Evolutionary conservation across 2,329 filamentous ascomycete species (phyloP).

Genomic region (Xylaria digitata): DNA sequence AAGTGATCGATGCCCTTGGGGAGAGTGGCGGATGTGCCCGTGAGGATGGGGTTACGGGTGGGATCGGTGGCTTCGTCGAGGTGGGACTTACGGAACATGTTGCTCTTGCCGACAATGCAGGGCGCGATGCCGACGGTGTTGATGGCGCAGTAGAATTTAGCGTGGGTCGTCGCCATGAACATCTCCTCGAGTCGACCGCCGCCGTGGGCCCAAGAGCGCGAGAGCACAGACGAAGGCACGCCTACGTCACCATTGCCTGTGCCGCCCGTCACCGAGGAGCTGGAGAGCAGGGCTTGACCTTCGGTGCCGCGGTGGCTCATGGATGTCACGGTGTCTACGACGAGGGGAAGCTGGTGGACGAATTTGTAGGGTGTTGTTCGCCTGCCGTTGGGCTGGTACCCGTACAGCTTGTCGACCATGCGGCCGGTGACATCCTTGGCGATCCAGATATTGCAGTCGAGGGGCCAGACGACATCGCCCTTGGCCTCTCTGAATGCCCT

Average conservation of each 20-base stretch:
- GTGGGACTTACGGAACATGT: conserved; percentile 96
- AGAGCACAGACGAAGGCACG: conserved; percentile 44
- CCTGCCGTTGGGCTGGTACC: conserved; percentile 64
- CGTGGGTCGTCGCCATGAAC: conserved; percentile 93
- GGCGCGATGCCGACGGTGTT: conserved; percentile 91
- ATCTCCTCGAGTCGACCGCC: conserved; percentile 92
- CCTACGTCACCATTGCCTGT: conserved; percentile 48
- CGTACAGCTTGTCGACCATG: conserved; percentile 89
- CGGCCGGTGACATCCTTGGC: conserved; percentile 80
- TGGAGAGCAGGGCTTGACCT: conserved; percentile 51
- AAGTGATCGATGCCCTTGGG: conserved; percentile 87
- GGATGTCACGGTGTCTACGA: conserved; percentile 74
- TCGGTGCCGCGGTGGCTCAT: conserved; percentile 46
- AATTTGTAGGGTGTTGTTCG: conserved; percentile 79
- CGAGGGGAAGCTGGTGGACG: conserved; percentile 91
- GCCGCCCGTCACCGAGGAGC: conserved; percentile 50
- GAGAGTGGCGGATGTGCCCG: conserved; percentile 54
- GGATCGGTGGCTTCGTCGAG: conserved; percentile 77
- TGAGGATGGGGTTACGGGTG: conserved; percentile 57
- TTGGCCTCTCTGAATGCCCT: conserved; percentile 89
- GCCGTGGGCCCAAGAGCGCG: conserved; percentile 57
- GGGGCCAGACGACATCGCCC: conserved; percentile 90
- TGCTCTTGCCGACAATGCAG: conserved; percentile 95
- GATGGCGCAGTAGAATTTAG: conserved; percentile 98
- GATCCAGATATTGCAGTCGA: conserved; percentile 98